Percentiles rank a stretch among this genome's conserved stretches.
Evolutionary conservation across 2,329 filamentous ascomycete species (phyloP).

Genomic region (Rhynchosporium secalis): DNA sequence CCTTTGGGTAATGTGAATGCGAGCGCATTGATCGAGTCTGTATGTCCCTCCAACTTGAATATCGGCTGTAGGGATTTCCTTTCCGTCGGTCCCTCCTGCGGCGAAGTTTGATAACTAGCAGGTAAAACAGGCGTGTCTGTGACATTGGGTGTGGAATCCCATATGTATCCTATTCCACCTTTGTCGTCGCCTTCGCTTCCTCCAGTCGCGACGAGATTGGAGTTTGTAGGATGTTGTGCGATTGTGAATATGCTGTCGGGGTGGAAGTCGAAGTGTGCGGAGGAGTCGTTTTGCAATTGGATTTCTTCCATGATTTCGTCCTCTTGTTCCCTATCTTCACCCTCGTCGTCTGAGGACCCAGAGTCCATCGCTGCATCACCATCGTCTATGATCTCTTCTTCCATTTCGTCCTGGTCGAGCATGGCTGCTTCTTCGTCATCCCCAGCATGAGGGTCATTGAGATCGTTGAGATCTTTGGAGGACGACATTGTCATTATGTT

Average conservation of each 20-base stretch:
- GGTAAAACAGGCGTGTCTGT: constrained; percentile 70
- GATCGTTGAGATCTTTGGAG: constrained; percentile 28
- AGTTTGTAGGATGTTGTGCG: constrained; percentile 81
- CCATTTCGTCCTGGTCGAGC: constrained; percentile 74
- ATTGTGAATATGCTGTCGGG: constrained; percentile 93
- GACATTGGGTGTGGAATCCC: constrained; percentile 68
- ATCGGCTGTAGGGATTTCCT: constrained; percentile 63
- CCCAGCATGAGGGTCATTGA: constrained; percentile 29
- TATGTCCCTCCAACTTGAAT: constrained; percentile 82
- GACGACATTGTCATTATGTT: constrained; percentile 30
- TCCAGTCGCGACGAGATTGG: constrained; percentile 80
- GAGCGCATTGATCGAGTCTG: constrained; percentile 85
- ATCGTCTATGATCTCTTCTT: constrained; percentile 69
- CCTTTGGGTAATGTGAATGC: constrained; percentile 81
- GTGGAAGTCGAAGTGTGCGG: constrained; percentile 88
- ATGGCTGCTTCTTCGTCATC: constrained; percentile 69
- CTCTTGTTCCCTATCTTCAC: constrained; percentile 57
- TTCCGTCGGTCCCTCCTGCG: constrained; percentile 54
- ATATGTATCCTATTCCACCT: constrained; percentile 77
- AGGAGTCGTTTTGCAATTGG: constrained; percentile 84
- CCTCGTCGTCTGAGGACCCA: constrained; percentile 59
- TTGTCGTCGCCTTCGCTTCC: constrained; percentile 66
- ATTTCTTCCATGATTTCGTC: constrained; percentile 66
- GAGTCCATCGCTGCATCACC: constrained; percentile 82
- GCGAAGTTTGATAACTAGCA: constrained; percentile 69